Percentiles rank a stretch among this genome's conserved stretches.
phyloP scores from a whole-genome alignment of 2,329 filamentous ascomycete species.

The Paracamarosporium sp. region DNA sequence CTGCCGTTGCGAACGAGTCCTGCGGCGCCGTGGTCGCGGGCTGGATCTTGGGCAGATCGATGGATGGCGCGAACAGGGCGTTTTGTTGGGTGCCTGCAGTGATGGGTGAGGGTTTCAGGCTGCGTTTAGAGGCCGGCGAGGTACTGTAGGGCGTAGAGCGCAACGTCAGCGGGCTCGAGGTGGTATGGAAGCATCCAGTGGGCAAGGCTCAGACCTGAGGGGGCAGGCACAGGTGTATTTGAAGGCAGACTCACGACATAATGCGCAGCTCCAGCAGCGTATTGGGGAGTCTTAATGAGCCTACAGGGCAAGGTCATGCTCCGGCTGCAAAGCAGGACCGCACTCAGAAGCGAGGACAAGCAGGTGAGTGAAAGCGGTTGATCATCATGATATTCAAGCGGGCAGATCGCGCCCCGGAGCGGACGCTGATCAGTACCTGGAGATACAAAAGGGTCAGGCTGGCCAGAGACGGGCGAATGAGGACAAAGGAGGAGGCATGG shows the following conservation, averaged over 20 bases:
- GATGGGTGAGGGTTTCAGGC: constrained; percentile 50
- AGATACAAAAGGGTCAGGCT: constrained; percentile 46
- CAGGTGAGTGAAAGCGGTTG: constrained; percentile 37
- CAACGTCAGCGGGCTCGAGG: constrained; percentile 38
- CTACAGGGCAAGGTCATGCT: constrained; percentile 43
- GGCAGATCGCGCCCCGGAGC: constrained; percentile 40
- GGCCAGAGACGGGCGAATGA: constrained; percentile 43
- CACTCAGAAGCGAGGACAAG: constrained; percentile 38
- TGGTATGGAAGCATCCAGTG: constrained; percentile 12
- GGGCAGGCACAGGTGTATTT: constrained; percentile 21
- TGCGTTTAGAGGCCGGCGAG: constrained; percentile 52
- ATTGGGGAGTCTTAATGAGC: constrained; percentile 31
- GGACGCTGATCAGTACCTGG: constrained; percentile 49
- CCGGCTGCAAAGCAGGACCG: constrained; percentile 34
- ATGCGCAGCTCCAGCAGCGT: constrained; percentile 30
- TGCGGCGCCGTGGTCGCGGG: constrained; percentile 36
- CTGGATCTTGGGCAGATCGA: constrained; percentile 35
- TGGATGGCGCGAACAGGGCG: constrained; percentile 24
- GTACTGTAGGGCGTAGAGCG: constrained; percentile 41
- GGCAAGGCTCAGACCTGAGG: constrained; percentile 8
- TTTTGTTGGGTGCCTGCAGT: constrained; percentile 38
- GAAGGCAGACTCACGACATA: constrained; percentile 47
- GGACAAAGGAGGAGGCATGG: constrained; percentile 28
- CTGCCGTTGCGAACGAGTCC: constrained; percentile 28
- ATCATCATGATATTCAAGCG: constrained; percentile 49